These are phyloP conservation scores for Xylariaceae sp. DNA, from an alignment of 2,329 filamentous ascomycete genomes.

Conservation along the genomic window DNA sequence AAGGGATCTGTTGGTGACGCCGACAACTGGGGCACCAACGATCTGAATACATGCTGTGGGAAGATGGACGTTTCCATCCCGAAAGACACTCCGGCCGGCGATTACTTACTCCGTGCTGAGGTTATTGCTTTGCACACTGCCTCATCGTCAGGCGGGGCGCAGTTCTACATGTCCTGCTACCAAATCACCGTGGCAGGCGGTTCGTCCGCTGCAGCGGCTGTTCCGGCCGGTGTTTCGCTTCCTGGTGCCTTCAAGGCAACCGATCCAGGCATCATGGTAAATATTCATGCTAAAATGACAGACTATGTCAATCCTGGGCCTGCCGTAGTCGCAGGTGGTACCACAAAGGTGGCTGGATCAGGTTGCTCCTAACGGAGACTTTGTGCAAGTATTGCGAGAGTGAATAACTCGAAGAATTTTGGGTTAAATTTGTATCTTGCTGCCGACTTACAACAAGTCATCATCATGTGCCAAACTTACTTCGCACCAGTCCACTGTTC, in stretches of 20 bases:
- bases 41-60: conserved; percentile 37
- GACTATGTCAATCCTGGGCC: conserved; percentile 43
- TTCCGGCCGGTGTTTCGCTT: conserved; percentile 31
- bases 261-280: conserved; percentile 45
- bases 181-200: conserved; percentile 28
- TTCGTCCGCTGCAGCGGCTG: conserved; percentile 28
- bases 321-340: conserved; percentile 38
- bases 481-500: too few species aligned
- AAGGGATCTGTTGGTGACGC: conserved; percentile 38
- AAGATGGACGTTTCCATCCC: conserved; percentile 42
- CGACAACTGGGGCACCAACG: conserved; percentile 44
- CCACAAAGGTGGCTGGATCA: conserved; percentile 37
- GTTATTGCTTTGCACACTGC: conserved; percentile 43
- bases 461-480: too few species aligned
- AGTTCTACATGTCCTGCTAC: conserved; percentile 33
- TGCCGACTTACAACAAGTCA: too few species aligned
- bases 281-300: conserved; percentile 41
- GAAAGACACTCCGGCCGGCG: conserved; percentile 36
- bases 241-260: conserved; percentile 41
- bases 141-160: conserved; percentile 27
- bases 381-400: too few species aligned
- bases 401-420: too few species aligned
- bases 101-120: conserved; percentile 43
- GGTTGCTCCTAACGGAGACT: conserved; percentile 34
- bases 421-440: too few species aligned